Evolutionary conservation across 2,329 filamentous ascomycete species (phyloP), one percentile per base, ranked within the genome.

Genomic region (Botrytis porri): DNA sequence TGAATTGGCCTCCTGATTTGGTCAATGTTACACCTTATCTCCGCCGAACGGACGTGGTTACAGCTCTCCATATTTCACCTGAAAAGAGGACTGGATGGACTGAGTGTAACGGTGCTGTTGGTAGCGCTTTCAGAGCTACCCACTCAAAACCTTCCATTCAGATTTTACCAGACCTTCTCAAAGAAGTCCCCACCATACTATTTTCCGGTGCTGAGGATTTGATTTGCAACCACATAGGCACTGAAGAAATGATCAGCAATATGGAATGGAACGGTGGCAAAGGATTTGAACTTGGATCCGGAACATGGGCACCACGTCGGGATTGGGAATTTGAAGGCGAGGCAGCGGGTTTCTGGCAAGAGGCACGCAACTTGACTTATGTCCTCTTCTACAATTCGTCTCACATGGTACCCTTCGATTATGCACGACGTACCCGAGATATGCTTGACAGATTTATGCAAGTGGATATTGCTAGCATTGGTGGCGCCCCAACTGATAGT

Each of bases 321-420:
- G 91, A 97, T 79, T 99, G 96, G 97, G 93, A 90, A 1, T 98
- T 98, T 77, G 96, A 98, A 82, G 93, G 91, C 75, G 89, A 97
- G 77, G 84, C 89, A 1, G 95, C 95, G 5, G 96, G 96, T 37
- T 93, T 97, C 80, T 99, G 95, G 86, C 97, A 99, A 82, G 89
- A 94, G 81, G 95, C 96, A 2, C 90, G 97, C 76, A 99, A 99
- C 83, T 84, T 99, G 75, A 98, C 96, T 0, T 99, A 99, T 80
- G 91, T 99, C 45, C 86, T 97, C 59, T 97, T 98, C 83, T 93
- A 97, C 85, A 97, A 99, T 82, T 90, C 94, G 25, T 97, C 93
- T 67, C 96, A 99, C 83, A 99, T 99, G 96, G 96, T 99, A 1
- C 97, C 96, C 0, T 98, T 96, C 80, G 95, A 99, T 82, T 93